phyloP scores from a whole-genome alignment of 78 protist genomes.

The Planoprotostelium fungivorum region DNA sequence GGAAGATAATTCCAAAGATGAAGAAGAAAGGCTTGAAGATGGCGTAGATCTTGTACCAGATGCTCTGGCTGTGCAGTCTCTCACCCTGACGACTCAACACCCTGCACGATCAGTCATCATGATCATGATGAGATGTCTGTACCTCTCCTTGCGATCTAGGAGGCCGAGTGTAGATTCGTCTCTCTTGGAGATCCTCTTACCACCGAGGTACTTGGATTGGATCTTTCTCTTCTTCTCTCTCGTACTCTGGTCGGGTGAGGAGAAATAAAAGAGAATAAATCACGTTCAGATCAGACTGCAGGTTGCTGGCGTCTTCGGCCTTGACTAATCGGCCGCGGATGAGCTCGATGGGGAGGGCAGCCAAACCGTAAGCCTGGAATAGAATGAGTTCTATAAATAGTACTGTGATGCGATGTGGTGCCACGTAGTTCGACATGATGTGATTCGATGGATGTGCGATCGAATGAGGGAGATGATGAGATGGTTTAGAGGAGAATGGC shows the following conservation, averaged over 20 bases:
- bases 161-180: slow-evolving; percentile 30
- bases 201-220: slow-evolving; percentile 25
- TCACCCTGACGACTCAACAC: not conserved
- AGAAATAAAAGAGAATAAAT: not conserved
- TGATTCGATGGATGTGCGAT: no score
- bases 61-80: not conserved
- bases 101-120: not conserved
- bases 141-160: slow-evolving; percentile 28
- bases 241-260: not conserved
- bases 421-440: no score
- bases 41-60: slow-evolving; percentile 2
- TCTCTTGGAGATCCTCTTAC: slow-evolving; percentile 27
- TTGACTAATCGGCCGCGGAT: slow-evolving; percentile 33
- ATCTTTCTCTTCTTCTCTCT: slow-evolving; percentile 11
- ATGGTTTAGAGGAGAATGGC: not conserved
- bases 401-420: not conserved
- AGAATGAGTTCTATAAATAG: not conserved
- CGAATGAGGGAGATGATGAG: not conserved
- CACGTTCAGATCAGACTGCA: slow-evolving; percentile 16
- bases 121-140: not conserved
- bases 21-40: slow-evolving; percentile 47
- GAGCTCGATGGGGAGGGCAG: slow-evolving; percentile 63
- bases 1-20: slow-evolving; percentile 57
- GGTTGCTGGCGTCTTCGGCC: slow-evolving; percentile 21
- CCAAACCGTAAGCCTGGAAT: slow-evolving; percentile 34